These are phyloP conservation scores for Colletotrichum orchidophilum DNA, from an alignment of 2,329 filamentous ascomycete genomes.

Conservation along the genomic window DNA sequence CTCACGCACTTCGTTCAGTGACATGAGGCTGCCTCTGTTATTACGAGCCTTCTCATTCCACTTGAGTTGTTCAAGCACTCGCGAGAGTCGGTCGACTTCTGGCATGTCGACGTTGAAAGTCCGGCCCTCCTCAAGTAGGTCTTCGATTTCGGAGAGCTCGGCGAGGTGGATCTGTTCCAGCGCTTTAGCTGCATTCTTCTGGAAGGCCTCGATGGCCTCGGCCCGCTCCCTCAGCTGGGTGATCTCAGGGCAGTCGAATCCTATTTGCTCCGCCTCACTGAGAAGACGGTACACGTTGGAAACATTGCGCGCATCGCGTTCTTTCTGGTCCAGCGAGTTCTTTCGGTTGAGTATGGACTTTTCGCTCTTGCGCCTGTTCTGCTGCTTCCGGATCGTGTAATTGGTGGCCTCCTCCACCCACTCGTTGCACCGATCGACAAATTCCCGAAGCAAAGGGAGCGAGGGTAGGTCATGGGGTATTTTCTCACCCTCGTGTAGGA, in stretches of 20 bases:
- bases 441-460: constrained; percentile 82
- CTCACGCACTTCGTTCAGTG: constrained; percentile 79
- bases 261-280: constrained; percentile 82
- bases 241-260: constrained; percentile 95
- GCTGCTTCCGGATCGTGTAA: constrained; percentile 96
- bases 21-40: constrained; percentile 71
- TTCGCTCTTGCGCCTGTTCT: constrained; percentile 95
- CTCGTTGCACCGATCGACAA: constrained; percentile 95
- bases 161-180: constrained; percentile 72
- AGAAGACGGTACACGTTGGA: constrained; percentile 89
- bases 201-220: constrained; percentile 85
- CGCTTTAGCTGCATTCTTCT: constrained; percentile 75
- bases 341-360: constrained; percentile 82
- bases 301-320: constrained; percentile 87
- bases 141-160: constrained; percentile 81
- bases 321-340: constrained; percentile 73
- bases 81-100: constrained; percentile 84
- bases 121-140: constrained; percentile 88
- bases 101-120: constrained; percentile 91
- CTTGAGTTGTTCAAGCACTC: constrained; percentile 82
- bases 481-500: constrained; percentile 93
- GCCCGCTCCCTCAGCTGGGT: constrained; percentile 84
- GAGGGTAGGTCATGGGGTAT: constrained; percentile 91
- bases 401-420: constrained; percentile 98
- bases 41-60: constrained; percentile 85